These are phyloP conservation scores for Mortierella sp. DNA, from an alignment of 371 early-diverging fungal species.

Conservation along the genomic window DNA sequence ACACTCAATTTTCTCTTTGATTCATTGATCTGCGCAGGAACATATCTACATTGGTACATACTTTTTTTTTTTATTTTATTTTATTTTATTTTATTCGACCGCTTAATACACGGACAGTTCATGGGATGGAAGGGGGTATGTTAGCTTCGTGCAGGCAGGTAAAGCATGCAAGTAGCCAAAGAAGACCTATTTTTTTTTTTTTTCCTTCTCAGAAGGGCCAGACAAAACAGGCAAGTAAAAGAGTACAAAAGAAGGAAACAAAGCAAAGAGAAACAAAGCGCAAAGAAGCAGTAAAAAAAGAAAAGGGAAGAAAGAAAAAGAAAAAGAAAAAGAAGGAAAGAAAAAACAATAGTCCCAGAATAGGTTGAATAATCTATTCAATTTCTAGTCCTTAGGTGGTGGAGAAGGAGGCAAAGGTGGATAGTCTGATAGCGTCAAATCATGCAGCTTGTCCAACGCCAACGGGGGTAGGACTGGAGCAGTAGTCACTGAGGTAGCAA, in stretches of 20 bases:
- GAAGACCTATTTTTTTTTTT: neutral
- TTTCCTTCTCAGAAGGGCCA: neutral
- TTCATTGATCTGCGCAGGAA: too few species aligned
- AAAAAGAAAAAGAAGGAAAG: neutral
- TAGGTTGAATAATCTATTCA: too few species aligned
- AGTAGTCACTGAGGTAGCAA: neutral
- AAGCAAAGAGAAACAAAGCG: neutral
- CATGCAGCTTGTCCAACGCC: neutral
- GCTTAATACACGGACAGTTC: too few species aligned
- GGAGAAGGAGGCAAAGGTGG: constrained; percentile 37
- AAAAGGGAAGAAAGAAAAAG: neutral
- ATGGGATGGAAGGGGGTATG: too few species aligned
- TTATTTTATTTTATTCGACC: too few species aligned
- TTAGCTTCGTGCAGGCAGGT: neutral
- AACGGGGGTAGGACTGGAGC: neutral
- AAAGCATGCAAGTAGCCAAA: neutral
- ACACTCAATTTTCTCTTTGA: too few species aligned
- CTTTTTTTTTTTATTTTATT: too few species aligned
- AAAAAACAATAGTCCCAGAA: neutral
- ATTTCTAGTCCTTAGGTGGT: constrained; percentile 23
- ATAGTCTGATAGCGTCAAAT: constrained; percentile 6
- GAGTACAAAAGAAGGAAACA: neutral
- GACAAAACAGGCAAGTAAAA: too few species aligned
- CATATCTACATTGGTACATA: too few species aligned
- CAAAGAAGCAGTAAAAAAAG: too few species aligned